Percentiles rank a stretch among this genome's conserved stretches.
These are phyloP conservation scores for Tolypocladium tropicale DNA, from an alignment of 2,329 filamentous ascomycete species.

Conservation along the genomic window DNA sequence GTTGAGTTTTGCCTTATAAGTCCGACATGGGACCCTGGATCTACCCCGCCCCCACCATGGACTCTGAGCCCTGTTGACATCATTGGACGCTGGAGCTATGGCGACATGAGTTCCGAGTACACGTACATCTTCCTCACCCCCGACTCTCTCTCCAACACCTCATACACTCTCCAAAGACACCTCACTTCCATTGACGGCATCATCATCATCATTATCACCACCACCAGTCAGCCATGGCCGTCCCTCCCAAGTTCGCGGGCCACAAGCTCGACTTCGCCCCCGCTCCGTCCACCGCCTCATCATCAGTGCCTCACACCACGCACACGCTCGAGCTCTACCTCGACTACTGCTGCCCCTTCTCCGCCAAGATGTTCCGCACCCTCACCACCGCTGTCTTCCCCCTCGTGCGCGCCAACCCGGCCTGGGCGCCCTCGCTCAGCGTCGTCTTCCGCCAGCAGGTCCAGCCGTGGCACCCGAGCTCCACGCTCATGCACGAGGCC, in stretches of 20 bases:
- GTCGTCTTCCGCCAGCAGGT: conserved; percentile 86
- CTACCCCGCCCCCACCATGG: background rate
- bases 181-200: too few relatives aligned
- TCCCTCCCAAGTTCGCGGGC: conserved; percentile 67
- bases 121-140: background rate
- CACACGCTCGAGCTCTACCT: conserved; percentile 61
- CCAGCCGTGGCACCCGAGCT: conserved; percentile 91
- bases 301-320: conserved; percentile 30
- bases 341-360: conserved; percentile 81
- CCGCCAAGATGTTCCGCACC: conserved; percentile 63
- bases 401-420: conserved; percentile 50
- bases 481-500: conserved; percentile 72
- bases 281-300: conserved; percentile 20
- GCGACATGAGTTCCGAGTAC: background rate
- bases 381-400: conserved; percentile 58
- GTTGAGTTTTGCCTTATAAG: too few relatives aligned
- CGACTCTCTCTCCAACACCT: background rate
- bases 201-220: conserved; percentile 1
- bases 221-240: conserved; percentile 50
- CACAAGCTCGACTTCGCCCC: conserved; percentile 50
- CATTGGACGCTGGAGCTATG: background rate
- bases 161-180: background rate
- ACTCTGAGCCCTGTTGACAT: background rate
- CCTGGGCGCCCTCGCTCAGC: conserved; percentile 46
- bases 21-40: background rate